Base-by-base conservation (phyloP, 352 stramenopile genomes). In the Globisporangium yorkense region DNA sequence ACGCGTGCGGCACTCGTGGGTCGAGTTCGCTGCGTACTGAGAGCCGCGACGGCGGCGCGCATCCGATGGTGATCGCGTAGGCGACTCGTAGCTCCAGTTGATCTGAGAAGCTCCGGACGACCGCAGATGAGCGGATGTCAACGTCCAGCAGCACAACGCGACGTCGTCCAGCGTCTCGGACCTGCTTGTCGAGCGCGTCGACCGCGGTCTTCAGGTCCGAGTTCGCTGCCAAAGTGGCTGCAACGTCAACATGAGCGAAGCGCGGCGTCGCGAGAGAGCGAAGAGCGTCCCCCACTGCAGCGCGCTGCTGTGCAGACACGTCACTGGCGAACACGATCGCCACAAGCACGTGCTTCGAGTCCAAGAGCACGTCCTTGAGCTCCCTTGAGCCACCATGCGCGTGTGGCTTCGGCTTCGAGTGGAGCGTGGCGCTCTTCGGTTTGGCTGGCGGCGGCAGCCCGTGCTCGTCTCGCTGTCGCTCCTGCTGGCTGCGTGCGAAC, bases 201-300 rank as follows among this genome's bases (percentile, higher is more conserved):
- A 77, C 52, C 0, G 29, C 54, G 3, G n/a, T 18, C 18, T 61
- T 27, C 31, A 67, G 5, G 8, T 45, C 31, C 16, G 29, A 24
- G 21, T 41, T 49, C 13, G 51, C 46, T n/a, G 54, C 29, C 1
- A 73, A 1, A n/a, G 65, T 57, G 37, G n/a, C 16, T 0, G 48
- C 53, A 3, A 71, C 59, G 18, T 85, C 69, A n/a, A 80, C 37
- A 39, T 75, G 53, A 29, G 70, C 37, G 44, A 75, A 85, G 0
- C 65, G 62, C 50, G 50, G 21, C 7, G 31, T n/a, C n/a, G 24
- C 45, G 46, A 51, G 9, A 15, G 24, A 29, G 18, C 37, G 16
- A 2, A 55, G 20, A 5, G 46, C 56, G 2, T 55, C 18, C 1
- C 24, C 3, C 10, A 55, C n/a, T 5, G 56, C 35, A 2, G 9